A percentile compares a stretch with the other conserved stretches of the same genome.
These are phyloP conservation scores for Plasmodiophora brassicae DNA, from an alignment of 208 protist genomes.

Conservation along the genomic window DNA sequence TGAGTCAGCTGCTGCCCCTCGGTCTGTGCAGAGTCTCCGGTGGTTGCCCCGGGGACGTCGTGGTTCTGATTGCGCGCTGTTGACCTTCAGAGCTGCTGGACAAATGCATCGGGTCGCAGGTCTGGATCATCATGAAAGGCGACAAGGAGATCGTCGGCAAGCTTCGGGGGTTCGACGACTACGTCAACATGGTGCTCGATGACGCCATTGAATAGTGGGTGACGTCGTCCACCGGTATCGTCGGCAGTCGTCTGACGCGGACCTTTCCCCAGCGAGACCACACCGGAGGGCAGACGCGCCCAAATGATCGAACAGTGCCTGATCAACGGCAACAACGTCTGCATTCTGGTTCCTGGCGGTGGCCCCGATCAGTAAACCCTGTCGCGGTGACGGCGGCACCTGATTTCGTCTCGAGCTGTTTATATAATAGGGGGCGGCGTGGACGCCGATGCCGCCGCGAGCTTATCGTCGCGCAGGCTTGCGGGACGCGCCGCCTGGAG, in stretches of 20 bases:
- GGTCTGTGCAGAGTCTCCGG: background rate
- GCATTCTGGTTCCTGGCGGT: constrained; percentile 32
- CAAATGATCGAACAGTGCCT: constrained; percentile 63
- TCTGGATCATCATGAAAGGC: constrained; percentile 72
- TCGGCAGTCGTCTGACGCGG: background rate
- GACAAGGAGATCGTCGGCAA: constrained; percentile 70
- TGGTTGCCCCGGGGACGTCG: background rate
- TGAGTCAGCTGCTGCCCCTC: constrained; percentile 12
- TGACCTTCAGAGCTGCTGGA: constrained; percentile 42
- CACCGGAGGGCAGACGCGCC: constrained; percentile 57
- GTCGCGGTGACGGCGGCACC: background rate
- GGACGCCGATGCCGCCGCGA: background rate
- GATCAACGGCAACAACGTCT: constrained; percentile 65
- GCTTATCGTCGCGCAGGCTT: background rate
- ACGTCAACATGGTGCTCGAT: constrained; percentile 60
- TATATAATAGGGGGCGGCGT: no score
- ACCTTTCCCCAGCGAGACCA: constrained; percentile 62
- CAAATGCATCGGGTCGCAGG: constrained; percentile 57
- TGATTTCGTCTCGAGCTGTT: background rate
- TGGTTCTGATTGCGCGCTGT: background rate
- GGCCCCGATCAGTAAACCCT: background rate
- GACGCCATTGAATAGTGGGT: constrained; percentile 60
- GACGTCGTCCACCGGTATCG: background rate
- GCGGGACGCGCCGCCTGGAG: background rate
- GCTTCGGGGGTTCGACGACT: constrained; percentile 68